Conservation (phyloP, 106 monocot genomes). For the Dioscorea zingiberensis region DNA sequence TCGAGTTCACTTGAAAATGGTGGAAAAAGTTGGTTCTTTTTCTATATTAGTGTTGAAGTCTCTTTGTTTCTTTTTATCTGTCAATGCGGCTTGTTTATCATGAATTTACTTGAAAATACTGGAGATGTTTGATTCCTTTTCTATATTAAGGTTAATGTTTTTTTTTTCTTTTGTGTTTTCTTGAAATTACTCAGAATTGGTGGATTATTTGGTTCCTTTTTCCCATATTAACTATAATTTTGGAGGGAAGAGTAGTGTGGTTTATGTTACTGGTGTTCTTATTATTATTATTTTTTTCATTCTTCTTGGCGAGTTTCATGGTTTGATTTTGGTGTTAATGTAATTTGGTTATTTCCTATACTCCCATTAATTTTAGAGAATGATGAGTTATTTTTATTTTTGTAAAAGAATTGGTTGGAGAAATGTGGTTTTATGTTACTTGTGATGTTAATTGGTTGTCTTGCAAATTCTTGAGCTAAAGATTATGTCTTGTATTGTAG, state of each 20-base stretch:
- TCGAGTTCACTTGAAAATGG: neutral
- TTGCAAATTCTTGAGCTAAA: neutral
- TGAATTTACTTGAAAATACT: too few relatives aligned
- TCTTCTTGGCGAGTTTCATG: neutral
- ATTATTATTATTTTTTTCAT: too few relatives aligned
- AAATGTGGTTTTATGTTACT: neutral
- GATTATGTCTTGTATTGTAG: slow-evolving; percentile 31
- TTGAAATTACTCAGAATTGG: too few relatives aligned
- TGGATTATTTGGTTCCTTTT: too few relatives aligned
- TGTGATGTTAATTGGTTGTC: neutral
- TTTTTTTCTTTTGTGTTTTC: too few relatives aligned
- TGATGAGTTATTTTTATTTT: neutral
- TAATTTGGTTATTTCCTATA: neutral
- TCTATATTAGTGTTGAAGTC: neutral
- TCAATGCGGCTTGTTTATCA: too few relatives aligned
- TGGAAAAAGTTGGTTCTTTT: neutral
- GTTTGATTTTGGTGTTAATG: neutral
- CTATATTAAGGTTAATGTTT: too few relatives aligned
- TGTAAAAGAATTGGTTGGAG: neutral
- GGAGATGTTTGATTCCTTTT: too few relatives aligned
- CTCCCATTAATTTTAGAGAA: neutral
- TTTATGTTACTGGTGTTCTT: too few relatives aligned
- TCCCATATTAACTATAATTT: too few relatives aligned
- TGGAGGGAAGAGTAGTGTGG: too few relatives aligned
- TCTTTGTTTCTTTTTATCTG: too few relatives aligned